A percentile compares a stretch with the other conserved stretches of the same genome.
Conservation (phyloP, 1,139 yeast genomes). For the Kodamaea fungicola region DNA sequence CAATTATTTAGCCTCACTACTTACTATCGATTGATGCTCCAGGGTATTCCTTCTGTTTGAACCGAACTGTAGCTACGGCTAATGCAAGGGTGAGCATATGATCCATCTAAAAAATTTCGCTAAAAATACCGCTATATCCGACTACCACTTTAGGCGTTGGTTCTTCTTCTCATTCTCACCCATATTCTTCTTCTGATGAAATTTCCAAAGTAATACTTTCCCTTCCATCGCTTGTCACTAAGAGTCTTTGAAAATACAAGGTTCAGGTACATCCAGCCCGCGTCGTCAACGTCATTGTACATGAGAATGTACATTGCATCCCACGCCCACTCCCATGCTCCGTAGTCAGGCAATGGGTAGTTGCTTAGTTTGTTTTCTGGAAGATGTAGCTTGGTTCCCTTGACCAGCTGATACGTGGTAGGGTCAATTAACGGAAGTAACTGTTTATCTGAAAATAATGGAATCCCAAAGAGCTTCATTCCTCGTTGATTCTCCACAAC, state of each 20-base stretch:
- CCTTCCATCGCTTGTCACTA: constrained; percentile 54
- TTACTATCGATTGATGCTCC: background rate
- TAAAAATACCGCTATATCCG: background rate
- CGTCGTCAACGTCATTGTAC: constrained; percentile 70
- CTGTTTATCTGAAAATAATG: constrained; percentile 53
- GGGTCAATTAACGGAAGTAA: constrained; percentile 63
- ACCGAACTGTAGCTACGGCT: constrained; percentile 2
- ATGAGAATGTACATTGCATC: constrained; percentile 67
- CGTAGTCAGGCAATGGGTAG: constrained; percentile 60
- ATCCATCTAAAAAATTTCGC: background rate
- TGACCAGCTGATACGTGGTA: constrained; percentile 37
- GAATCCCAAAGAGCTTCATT: constrained; percentile 59
- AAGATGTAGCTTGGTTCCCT: constrained; percentile 25
- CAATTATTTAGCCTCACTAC: background rate
- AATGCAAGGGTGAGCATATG: constrained; percentile 2
- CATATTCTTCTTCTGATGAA: constrained; percentile 61
- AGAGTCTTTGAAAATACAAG: constrained; percentile 43
- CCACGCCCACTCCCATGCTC: constrained; percentile 71
- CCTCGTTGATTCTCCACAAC: constrained; percentile 73
- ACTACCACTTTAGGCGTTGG: background rate
- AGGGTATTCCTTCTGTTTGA: background rate
- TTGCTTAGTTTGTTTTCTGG: constrained; percentile 32
- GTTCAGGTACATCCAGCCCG: constrained; percentile 70
- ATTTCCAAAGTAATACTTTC: constrained; percentile 50
- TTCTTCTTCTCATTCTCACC: constrained; percentile 41